Percentiles rank a stretch among this genome's conserved stretches.
Conservation (phyloP, 1,284 basidiomycete genomes). For the Takashimella koratensis region DNA sequence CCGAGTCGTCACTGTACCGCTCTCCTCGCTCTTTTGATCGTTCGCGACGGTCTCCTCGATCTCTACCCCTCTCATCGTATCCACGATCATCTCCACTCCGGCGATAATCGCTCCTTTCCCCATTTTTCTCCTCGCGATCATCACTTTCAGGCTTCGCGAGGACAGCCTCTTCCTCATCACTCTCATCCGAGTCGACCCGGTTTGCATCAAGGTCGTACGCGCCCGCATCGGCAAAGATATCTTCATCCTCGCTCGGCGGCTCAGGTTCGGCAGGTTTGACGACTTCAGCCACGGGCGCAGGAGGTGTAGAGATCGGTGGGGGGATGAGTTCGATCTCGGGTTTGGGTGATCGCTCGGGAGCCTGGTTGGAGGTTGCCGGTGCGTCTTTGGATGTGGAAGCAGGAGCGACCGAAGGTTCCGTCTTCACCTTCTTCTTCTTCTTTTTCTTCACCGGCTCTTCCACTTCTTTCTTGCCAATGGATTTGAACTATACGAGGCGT, state of each 20-base stretch:
- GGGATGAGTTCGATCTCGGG: too few species aligned
- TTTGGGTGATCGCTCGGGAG: neutral
- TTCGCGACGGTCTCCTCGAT: neutral
- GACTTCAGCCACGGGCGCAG: neutral
- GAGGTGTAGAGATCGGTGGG: too few species aligned
- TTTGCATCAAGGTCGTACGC: slow-evolving; percentile 67
- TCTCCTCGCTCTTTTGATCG: neutral
- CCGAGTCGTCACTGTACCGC: neutral
- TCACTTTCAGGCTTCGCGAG: too few species aligned
- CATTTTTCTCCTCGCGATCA: too few species aligned
- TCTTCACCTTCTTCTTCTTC: slow-evolving; percentile 19
- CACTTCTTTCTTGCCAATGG: slow-evolving; percentile 35
- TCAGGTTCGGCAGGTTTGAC: neutral
- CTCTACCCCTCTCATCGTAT: slow-evolving; percentile 14
- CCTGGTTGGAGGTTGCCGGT: neutral
- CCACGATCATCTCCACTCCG: neutral
- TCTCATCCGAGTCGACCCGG: slow-evolving; percentile 28
- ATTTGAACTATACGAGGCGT: slow-evolving; percentile 35
- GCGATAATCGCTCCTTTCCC: too few species aligned
- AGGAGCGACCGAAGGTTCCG: slow-evolving; percentile 1
- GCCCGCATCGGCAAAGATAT: slow-evolving; percentile 79
- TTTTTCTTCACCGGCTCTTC: slow-evolving; percentile 9
- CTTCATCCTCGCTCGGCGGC: slow-evolving; percentile 47
- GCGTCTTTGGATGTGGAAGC: slow-evolving; percentile 2
- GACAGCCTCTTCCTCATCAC: slow-evolving; percentile 27